These are phyloP conservation scores for Cladosporium cucumerinum DNA, from an alignment of 2,329 filamentous ascomycete genomes.

Conservation along the genomic window DNA sequence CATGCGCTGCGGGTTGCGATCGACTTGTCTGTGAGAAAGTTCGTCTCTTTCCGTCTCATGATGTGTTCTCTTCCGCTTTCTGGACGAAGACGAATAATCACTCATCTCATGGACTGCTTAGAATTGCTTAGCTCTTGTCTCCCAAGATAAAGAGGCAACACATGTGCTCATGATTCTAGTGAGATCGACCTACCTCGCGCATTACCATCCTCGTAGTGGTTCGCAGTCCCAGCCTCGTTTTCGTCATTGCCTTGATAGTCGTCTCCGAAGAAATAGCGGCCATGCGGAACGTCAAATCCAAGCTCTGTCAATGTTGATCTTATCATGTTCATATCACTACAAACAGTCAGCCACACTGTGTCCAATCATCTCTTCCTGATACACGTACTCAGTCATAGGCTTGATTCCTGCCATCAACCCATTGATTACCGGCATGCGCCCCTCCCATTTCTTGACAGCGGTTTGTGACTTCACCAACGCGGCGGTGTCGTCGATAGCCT, in stretches of 20 bases:
- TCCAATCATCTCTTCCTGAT: not conserved
- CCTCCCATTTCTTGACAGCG: constrained; percentile 33
- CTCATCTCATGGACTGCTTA: constrained; percentile 3
- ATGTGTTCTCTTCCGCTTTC: constrained; percentile 32
- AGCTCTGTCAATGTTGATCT: constrained; percentile 28
- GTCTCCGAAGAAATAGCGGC: constrained; percentile 24
- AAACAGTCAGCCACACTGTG: constrained; percentile 12
- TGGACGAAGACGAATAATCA: constrained; percentile 26
- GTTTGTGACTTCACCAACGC: constrained; percentile 27
- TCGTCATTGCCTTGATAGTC: not conserved
- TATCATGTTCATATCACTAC: constrained; percentile 32
- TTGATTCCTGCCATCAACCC: constrained; percentile 37
- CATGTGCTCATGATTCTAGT: not conserved
- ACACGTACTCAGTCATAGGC: constrained; percentile 32
- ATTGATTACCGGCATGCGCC: constrained; percentile 32
- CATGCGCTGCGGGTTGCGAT: constrained; percentile 6
- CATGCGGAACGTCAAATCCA: constrained; percentile 30
- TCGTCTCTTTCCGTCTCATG: constrained; percentile 19
- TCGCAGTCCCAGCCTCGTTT: not conserved
- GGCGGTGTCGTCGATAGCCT: constrained; percentile 14
- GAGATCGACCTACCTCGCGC: not conserved
- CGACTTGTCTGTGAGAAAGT: not conserved
- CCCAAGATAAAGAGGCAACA: not conserved
- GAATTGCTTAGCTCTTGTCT: not conserved
- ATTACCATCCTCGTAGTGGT: no score